Base-by-base conservation (phyloP, 176 grass and related monocot genomes). In the Bonia amplexicaulis region DNA sequence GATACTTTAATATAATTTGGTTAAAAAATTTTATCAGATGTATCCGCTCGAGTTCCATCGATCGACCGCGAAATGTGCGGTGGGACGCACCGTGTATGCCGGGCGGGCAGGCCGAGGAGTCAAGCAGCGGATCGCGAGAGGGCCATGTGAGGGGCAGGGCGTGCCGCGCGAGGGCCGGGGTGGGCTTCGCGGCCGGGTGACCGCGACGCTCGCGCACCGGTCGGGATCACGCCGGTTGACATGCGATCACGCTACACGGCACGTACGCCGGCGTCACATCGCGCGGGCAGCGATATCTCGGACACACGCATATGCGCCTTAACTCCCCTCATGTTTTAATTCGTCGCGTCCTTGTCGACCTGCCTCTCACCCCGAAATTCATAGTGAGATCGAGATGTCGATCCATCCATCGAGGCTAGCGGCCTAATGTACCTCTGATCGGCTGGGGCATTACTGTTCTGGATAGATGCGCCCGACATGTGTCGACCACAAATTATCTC, bases 291-390 rank as follows among this genome's bases (percentile, higher is more conserved):
- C 58, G 35, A 79, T 73, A 66, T 84, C 58, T 89, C 47, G 82
- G 76, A 55, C 76, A 89, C 70, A 25, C 51, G 82, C 87, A 85
- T 85, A 89, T 89, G 82, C 88, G 71, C 71, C 88, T 37, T 81
- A 81, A 89, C 40, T 76, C 70, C 20, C 20, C 7, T 76, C 69
- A 39, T 2, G 87, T 57, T 57, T 84, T 31, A n/a, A 70, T 69
- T 39, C 54, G 80, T 80, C 46, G 58, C 53, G 77, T 74, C 47
- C 14, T 45, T 62, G 76, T 79, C 76, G 14, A 44, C 29, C 53
- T 15, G 14, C 51, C 51, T 53, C 51, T 53, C 64, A 0, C 41
- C 20, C 11, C 42, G 55, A 9, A 9, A 59, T 59, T 59, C 12
- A 20, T 2, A 25, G 41, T 9, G 42, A 15, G 69, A 64, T 74